phyloP scores from a whole-genome alignment of 2,329 filamentous ascomycete genomes.

The Seiridium cupressi region DNA sequence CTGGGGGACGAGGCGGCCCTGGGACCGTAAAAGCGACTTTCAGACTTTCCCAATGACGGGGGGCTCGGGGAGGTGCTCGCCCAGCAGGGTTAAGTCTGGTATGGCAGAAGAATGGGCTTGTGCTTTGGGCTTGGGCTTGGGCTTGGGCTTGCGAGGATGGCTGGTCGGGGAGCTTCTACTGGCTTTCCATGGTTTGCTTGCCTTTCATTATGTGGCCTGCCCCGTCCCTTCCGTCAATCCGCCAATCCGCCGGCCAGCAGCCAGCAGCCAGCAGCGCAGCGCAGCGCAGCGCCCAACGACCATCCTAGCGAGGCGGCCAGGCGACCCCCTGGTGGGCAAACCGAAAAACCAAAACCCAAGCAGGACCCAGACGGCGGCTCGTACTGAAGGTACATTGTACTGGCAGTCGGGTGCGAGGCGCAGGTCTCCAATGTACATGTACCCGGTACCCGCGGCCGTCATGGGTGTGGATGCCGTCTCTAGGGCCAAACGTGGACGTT shows the following conservation, averaged over 20 bases:
- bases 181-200: background rate
- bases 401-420: too few species aligned
- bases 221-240: conserved; percentile 4
- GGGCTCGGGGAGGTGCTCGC: too few species aligned
- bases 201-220: conserved; percentile 1
- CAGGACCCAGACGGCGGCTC: too few species aligned
- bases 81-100: background rate
- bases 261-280: background rate
- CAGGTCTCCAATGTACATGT: background rate
- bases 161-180: background rate
- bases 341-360: background rate
- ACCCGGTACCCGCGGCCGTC: background rate
- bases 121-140: background rate
- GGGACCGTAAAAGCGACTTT: background rate
- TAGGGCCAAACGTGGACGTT: background rate
- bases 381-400: too few species aligned
- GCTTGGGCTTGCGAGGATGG: background rate
- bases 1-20: background rate
- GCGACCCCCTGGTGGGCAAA: background rate
- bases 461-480: background rate
- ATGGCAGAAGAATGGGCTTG: background rate
- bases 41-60: background rate
- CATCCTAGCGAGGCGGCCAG: conserved; percentile 1
- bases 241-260: background rate
- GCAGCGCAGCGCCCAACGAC: background rate